Evolutionary conservation across 2,329 filamentous ascomycete species (phyloP), one percentile per base, ranked within the genome.

Genomic region (Coniosporium tulheliwenetii): DNA sequence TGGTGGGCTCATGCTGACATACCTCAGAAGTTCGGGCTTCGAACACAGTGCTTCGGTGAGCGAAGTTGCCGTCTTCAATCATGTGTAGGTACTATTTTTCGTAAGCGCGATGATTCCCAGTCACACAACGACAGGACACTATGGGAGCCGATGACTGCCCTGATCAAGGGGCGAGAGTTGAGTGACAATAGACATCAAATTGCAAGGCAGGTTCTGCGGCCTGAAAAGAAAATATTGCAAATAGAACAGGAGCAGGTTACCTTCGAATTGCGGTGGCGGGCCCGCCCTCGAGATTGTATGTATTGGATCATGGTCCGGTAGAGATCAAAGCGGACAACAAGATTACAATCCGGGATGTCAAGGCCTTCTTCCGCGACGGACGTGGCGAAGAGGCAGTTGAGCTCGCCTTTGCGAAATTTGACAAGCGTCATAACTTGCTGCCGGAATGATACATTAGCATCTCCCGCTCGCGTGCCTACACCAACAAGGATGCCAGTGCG

Each of bases 281-380:
- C 91, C 41, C 91, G 75, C 0, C 91, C 91, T 46, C 85, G 75
- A 10, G 87, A 95, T 57, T 98, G 91, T 14, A 96, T 79, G 54
- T 95, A 96, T 53, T 93, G 84, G 40, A 96, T 96, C 58, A 94
- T 77, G 0, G 89, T 95, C 9, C 72, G 70, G 59, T 86, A 94
- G 2, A 93, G 71, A 54, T 96, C 85, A 52, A 95, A 98, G 2
- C 87, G 66, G 19, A 79, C 60, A 9, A 79, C 70, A n/a, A 79
- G 56, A 47, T 79, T 79, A 58, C 76, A 80, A 44, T 77, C 72
- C 4, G 75, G 75, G 15, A 79, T 76, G 51, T 80, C 76, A 7
- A 80, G 66, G 1, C 76, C 76, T 58, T 80, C 76, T 52, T 80
- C 76, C 3, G 73, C 76, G 2, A 79, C 72, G 10, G 74, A 76